Base-by-base conservation (phyloP, 345 rosid species). In the Bruguiera parviflora region DNA sequence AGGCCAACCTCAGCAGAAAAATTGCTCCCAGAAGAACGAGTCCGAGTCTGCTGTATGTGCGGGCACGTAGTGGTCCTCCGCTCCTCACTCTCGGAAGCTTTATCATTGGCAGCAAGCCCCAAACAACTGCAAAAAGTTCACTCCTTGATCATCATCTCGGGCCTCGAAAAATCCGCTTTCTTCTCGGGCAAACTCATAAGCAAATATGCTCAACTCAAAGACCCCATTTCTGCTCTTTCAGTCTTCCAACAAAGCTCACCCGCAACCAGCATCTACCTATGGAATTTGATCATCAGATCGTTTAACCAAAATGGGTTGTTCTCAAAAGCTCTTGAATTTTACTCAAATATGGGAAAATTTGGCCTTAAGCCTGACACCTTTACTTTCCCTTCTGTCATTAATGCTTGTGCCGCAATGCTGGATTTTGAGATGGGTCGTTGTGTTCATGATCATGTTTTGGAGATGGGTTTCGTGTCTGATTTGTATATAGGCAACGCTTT, bases 231-330 rank as follows among this genome's bases (percentile, higher is more conserved):
- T 68, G 84, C 85, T 6, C 80, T 89, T 77, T 73, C 78, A n/a
- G 81, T 89, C 55, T 89, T 89, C 73, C 61, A 69, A 63, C 75
- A 71, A 43, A 62, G 80, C 63, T 75, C 85, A 8, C 82, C 83
- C 63, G 51, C 86, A 49, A 49, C 63, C 21, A 84, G 76, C 78
- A 84, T 79, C 15, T 89, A 82, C 67, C 84, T 67, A 4, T 89
- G 92, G 96, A 87, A 87, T 59, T 80, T 90, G 1, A 71, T 89
- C 78, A 76, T 89, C 62, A 80, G 96, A 80, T 89, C 88, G 15
- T 66, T 81, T 61, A 57, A 85, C 63, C 83, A 73, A n/a, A 84
- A 77, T 62, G 88, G 79, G 55, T 65, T 82, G 6, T 84, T 79
- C 75, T 35, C 76, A 5, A 59, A 80, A 73, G 84, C 92, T 9